Base-by-base conservation (phyloP, 1,284 basidiomycete species). In the Marasmius sp. region DNA sequence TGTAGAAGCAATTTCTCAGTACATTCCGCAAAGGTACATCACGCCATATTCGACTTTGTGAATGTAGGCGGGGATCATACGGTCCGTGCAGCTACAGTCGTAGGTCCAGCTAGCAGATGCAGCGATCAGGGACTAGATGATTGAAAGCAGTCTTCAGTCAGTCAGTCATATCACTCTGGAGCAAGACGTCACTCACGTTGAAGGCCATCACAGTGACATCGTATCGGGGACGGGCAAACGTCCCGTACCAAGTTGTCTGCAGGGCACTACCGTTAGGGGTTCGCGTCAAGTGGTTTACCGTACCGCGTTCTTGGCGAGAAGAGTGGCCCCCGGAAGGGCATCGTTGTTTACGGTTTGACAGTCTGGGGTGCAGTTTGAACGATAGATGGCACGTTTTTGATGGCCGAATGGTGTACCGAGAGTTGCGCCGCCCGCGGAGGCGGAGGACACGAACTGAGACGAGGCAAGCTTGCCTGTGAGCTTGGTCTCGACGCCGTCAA, bases 21-120 rank as follows among this genome's bases (percentile, higher is more conserved):
- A 43, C 12, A 43, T 2, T 12, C 41, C 41, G 41, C 41, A 43
- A n/a, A 43, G 41, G 41, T 43, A 43, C 2, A 43, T 52, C 14
- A 43, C 34, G 12, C 61, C 68, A 38, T 60, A 70, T 27, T 27
- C 27, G 27, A 61, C 66, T 59, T 59, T 65, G 61, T 38, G 72
- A 63, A 64, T 71, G 69, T 27, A 27, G 5, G 27, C 27, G 27
- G 27, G 2, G 47, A 74, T 72, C 64, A 37, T 16, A 33, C 6
- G 3, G 12, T 52, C 60, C 7, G 60, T 61, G 56, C 60, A 61
- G 16, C 43, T 50, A 27, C 60, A 61, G 27, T 61, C 60, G 48
- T 61, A 61, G 41, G 33, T 58, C 60, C 60, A 61, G 3, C 38
- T 36, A 10, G 56, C 55, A 16, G 60, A 55, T 2, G 45, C 55